A percentile compares a stretch with the other conserved stretches of the same genome.
These are phyloP conservation scores for Vishniacozyma victoriae DNA, from an alignment of 768 basidiomycete genomes.

Conservation along the genomic window DNA sequence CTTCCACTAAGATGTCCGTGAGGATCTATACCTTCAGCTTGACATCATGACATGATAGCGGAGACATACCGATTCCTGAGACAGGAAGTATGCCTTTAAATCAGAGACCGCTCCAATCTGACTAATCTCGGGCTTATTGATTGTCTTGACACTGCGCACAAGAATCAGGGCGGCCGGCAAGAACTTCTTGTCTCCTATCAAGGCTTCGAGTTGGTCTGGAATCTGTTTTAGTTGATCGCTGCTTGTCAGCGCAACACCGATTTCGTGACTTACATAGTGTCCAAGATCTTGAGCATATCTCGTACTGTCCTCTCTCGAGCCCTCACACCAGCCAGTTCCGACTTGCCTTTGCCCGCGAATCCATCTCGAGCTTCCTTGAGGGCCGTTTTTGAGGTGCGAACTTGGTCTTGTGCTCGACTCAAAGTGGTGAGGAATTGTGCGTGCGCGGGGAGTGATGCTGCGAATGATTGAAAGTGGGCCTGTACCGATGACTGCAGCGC, in stretches of 20 bases:
- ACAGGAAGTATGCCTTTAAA: constrained; percentile 70
- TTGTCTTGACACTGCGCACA: constrained; percentile 78
- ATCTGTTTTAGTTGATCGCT: constrained; percentile 87
- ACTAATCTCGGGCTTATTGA: constrained; percentile 84
- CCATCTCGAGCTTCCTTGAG: constrained; percentile 73
- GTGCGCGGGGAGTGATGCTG: constrained; percentile 87
- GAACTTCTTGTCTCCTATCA: constrained; percentile 93
- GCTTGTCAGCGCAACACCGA: background rate
- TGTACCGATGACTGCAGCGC: constrained; percentile 45
- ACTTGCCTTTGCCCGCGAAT: constrained; percentile 53
- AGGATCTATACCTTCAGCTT: constrained; percentile 57
- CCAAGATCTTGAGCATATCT: constrained; percentile 90
- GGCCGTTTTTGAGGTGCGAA: constrained; percentile 61
- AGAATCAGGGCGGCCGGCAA: constrained; percentile 82
- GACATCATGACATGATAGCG: background rate
- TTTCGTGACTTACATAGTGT: constrained; percentile 71
- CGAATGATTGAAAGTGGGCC: constrained; percentile 92
- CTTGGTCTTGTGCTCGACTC: constrained; percentile 65
- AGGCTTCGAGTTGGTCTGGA: constrained; percentile 81
- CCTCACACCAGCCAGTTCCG: constrained; percentile 55
- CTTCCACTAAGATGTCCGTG: constrained; percentile 87
- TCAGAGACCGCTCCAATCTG: constrained; percentile 94
- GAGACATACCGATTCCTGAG: constrained; percentile 73
- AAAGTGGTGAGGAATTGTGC: constrained; percentile 69
- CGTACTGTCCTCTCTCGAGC: constrained; percentile 81